These are phyloP conservation scores for Aureoboletus auriporus DNA, from an alignment of 768 basidiomycete species.

Conservation along the genomic window DNA sequence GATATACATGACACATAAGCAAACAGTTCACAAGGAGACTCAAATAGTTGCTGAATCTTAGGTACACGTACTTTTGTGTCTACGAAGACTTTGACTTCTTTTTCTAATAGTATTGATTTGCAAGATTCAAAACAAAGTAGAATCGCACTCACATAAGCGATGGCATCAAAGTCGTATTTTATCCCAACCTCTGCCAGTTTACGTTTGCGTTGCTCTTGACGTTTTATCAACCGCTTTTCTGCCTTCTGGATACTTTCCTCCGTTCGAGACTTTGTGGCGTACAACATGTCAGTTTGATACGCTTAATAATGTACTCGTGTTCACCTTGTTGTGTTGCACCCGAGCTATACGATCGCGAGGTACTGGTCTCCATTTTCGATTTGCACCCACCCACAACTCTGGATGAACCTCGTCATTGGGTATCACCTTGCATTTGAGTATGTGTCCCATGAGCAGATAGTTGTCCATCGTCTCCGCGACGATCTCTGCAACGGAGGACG, in stretches of 20 bases:
- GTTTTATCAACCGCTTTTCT: slow-evolving; percentile 64
- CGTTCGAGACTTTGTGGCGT: slow-evolving; percentile 57
- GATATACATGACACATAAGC: too few species aligned
- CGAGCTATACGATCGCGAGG: slow-evolving; percentile 71
- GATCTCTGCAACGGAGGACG: slow-evolving; percentile 84
- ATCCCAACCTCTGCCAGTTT: slow-evolving; percentile 82
- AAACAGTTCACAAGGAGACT: too few species aligned
- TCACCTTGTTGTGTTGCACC: slow-evolving; percentile 79
- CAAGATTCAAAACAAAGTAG: not conserved
- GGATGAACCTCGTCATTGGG: slow-evolving; percentile 90
- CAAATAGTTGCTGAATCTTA: too few species aligned
- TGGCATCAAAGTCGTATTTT: slow-evolving; percentile 78
- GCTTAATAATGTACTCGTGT: not conserved
- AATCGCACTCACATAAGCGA: slow-evolving; percentile 68
- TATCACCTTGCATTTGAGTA: slow-evolving; percentile 86
- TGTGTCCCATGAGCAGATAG: slow-evolving; percentile 92
- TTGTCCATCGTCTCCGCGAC: slow-evolving; percentile 99
- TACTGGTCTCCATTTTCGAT: slow-evolving; percentile 81
- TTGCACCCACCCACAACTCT: slow-evolving; percentile 95
- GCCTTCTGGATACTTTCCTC: slow-evolving; percentile 63
- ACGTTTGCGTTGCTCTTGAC: slow-evolving; percentile 72
- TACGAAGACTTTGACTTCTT: slow-evolving; percentile 32
- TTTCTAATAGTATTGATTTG: slow-evolving; percentile 21
- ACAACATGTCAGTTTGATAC: slow-evolving; percentile 5
- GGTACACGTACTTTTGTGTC: not conserved